Evolutionary conservation across 2,329 filamentous ascomycete species (phyloP).

Genomic region (Fusarium albidum): DNA sequence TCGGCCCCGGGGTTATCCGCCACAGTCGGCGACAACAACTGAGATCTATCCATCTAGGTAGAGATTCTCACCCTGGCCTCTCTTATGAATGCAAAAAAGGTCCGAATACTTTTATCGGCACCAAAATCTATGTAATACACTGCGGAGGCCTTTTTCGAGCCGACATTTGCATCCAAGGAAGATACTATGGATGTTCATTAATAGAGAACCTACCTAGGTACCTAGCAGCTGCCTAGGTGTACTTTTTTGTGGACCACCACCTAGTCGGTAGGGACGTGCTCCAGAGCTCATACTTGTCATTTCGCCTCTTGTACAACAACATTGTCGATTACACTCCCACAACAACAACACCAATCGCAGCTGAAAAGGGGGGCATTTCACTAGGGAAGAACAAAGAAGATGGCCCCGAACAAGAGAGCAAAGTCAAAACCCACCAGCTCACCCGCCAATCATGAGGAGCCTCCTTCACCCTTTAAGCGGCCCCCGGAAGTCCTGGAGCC

Average conservation of each 20-base stretch:
- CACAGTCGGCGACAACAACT: slow-evolving; percentile 9
- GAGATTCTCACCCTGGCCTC: too few species aligned
- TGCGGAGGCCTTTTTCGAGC: too few species aligned
- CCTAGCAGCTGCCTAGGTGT: too few species aligned
- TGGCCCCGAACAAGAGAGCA: slow-evolving; percentile 47
- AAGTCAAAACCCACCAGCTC: slow-evolving; percentile 43
- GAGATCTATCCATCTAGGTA: too few species aligned
- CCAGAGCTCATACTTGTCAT: slow-evolving; percentile 20
- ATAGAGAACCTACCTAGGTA: neutral
- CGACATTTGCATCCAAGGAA: neutral
- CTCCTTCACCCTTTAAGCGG: slow-evolving; percentile 73
- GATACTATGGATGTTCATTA: neutral
- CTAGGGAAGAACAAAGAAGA: slow-evolving; percentile 14
- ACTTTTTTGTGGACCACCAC: slow-evolving; percentile 29
- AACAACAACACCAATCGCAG: slow-evolving; percentile 1
- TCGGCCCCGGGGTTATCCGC: slow-evolving; percentile 38
- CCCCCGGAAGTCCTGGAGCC: slow-evolving; percentile 69
- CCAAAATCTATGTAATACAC: too few species aligned
- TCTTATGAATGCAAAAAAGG: too few species aligned
- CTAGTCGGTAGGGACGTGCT: too few species aligned
- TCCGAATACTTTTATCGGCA: too few species aligned
- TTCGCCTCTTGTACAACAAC: slow-evolving; percentile 19
- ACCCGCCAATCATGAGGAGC: slow-evolving; percentile 43
- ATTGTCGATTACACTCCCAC: neutral
- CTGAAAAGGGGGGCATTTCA: slow-evolving; percentile 1